Percentiles rank a stretch among this genome's conserved stretches.
Conservation (phyloP, 2,329 filamentous ascomycete genomes). For the Stagonosporopsis cucurbitacearum region DNA sequence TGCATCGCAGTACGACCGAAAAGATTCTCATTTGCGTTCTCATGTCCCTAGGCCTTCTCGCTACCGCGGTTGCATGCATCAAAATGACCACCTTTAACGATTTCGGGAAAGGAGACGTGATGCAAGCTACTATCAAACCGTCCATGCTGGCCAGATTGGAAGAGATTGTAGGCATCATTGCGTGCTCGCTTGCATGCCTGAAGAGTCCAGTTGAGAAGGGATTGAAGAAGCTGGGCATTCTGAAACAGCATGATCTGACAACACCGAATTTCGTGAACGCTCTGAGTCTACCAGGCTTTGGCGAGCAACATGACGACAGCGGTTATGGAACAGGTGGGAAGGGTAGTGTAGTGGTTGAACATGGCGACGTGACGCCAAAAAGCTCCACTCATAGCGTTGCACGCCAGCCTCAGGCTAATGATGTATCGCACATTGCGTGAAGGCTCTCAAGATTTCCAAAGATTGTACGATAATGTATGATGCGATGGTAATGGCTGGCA, state of each 20-base stretch:
- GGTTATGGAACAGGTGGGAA: slow-evolving; percentile 17
- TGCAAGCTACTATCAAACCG: slow-evolving; percentile 34
- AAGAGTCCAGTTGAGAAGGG: slow-evolving; percentile 30
- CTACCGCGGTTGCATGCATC: slow-evolving; percentile 28
- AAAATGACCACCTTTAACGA: slow-evolving; percentile 36
- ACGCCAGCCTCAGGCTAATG: not conserved
- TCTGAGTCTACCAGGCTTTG: slow-evolving; percentile 12
- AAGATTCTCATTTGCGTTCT: slow-evolving; percentile 34
- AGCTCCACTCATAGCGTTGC: not conserved
- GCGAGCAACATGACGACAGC: slow-evolving; percentile 15
- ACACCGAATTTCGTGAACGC: slow-evolving; percentile 30
- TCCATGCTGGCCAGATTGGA: slow-evolving; percentile 37
- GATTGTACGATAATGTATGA: slow-evolving; percentile 3
- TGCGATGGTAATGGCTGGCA: not conserved
- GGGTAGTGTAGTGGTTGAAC: slow-evolving; percentile 15
- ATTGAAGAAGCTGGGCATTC: slow-evolving; percentile 28
- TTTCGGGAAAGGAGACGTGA: slow-evolving; percentile 33
- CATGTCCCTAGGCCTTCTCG: slow-evolving; percentile 34
- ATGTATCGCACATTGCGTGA: not conserved
- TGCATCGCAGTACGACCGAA: slow-evolving; percentile 29
- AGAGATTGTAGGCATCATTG: slow-evolving; percentile 39
- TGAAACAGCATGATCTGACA: slow-evolving; percentile 26
- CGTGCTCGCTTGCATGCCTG: slow-evolving; percentile 31
- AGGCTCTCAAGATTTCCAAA: not conserved
- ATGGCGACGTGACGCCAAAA: not conserved